Base-by-base conservation (phyloP, 1,139 yeast genomes). In the Blastobotrys persicus region DNA sequence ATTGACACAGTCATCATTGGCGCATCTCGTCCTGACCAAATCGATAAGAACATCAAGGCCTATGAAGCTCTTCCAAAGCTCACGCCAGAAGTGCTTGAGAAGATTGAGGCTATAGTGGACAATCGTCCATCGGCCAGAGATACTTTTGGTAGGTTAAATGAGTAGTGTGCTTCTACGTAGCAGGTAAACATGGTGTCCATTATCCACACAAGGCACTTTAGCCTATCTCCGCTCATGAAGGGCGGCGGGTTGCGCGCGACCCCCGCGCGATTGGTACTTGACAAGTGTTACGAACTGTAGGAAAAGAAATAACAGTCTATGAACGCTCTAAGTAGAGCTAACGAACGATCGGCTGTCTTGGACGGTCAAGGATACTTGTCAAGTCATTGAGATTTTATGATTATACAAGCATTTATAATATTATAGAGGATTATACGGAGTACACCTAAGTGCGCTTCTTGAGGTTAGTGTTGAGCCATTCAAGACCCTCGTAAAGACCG, bases 401-500 rank as follows among this genome's bases (percentile, higher is more conserved):
- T 23, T 23, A 23, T 23, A 23, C 28, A 23, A 23, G 28, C 28
- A 23, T 23, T 23, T 23, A 23, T 23, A 23, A 23, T 23, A 23
- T 6, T 23, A 23, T 23, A 23, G 28, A 23, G 28, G 28, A 23
- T 23, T 23, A 23, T 23, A 23, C 9, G 5, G 28, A 23, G 9
- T 23, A 23, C 33, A 39, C 50, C 59, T 65, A 70, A 62, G 73
- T 63, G 60, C 81, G 75, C 73, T 82, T 85, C 79, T 85, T 85
- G 77, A 87, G 81, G 78, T 85, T 85, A 71, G 85, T 83, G 62
- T 88, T 80, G 72, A 87, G 81, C 95, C 95, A 87, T 75, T 87
- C 95, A 74, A 86, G 80, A 79, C 96, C 95, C 74, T 88, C 95
- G 74, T 87, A 86, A 70, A 88, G 79, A 78, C 95, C 96, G 70